Conservation (phyloP, 306 rosid species). For the Vigna radiata region DNA sequence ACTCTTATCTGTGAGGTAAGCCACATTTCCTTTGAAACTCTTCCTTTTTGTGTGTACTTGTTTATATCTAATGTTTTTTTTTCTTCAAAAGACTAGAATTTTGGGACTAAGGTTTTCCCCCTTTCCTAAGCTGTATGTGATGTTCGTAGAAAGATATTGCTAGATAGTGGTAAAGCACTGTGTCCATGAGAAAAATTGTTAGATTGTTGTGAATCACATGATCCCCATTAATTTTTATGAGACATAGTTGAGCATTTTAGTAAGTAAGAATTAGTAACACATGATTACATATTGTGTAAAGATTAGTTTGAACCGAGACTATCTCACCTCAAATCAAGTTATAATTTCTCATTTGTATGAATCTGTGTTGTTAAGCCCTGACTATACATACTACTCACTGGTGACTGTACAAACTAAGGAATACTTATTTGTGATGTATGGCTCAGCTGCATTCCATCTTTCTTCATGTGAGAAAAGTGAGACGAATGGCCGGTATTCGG, state of each 20-base stretch:
- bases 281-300: background rate
- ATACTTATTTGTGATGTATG: slow-evolving; percentile 49
- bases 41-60: slow-evolving; percentile 4
- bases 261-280: background rate
- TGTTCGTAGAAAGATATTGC: background rate
- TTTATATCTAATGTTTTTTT: background rate
- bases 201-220: background rate
- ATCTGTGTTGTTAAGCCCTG: background rate
- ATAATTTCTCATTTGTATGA: background rate
- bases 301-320: background rate
- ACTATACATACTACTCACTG: slow-evolving; percentile 4
- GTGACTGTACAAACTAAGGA: slow-evolving; percentile 28
- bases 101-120: background rate
- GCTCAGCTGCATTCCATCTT: slow-evolving; percentile 89
- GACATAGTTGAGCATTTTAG: background rate
- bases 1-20: slow-evolving; percentile 92
- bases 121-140: background rate
- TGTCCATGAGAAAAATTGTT: background rate
- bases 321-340: background rate
- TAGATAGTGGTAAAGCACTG: background rate
- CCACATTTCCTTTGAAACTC: background rate
- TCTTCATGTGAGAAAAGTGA: slow-evolving; percentile 76
- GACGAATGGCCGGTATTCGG: slow-evolving; percentile 84
- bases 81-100: slow-evolving; percentile 13
- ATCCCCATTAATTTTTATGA: background rate